Conservation (phyloP, 1,284 basidiomycete genomes). For the Malassezia caprae region DNA sequence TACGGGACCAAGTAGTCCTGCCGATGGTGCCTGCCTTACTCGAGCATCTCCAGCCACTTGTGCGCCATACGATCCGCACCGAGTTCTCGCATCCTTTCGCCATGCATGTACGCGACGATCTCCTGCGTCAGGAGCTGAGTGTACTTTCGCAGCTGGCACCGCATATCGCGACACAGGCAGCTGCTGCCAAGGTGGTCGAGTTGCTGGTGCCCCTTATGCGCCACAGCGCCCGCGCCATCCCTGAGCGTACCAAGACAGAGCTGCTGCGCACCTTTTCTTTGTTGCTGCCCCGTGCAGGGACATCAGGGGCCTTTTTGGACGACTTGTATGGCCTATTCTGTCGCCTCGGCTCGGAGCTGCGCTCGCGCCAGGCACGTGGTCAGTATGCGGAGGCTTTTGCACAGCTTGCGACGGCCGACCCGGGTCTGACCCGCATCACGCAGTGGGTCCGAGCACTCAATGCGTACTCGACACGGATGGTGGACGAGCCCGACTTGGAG, state of each 20-base stretch:
- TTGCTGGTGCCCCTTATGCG: slow-evolving; percentile 74
- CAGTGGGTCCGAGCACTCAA: slow-evolving; percentile 56
- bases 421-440: slow-evolving; percentile 22
- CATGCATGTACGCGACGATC: slow-evolving; percentile 56
- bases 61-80: slow-evolving; percentile 19
- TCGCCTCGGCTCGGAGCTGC: slow-evolving; percentile 33
- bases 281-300: slow-evolving; percentile 64
- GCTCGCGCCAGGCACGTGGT: slow-evolving; percentile 23
- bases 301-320: slow-evolving; percentile 50
- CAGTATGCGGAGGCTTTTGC: slow-evolving; percentile 30
- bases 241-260: slow-evolving; percentile 79
- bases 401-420: slow-evolving; percentile 32
- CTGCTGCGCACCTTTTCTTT: slow-evolving; percentile 66
- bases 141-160: slow-evolving; percentile 72
- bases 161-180: slow-evolving; percentile 63
- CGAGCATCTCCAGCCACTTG: slow-evolving; percentile 57
- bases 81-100: slow-evolving; percentile 56
- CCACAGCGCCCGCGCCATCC: slow-evolving; percentile 64
- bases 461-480: slow-evolving; percentile 66
- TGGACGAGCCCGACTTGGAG: slow-evolving; percentile 91
- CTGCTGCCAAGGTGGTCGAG: slow-evolving; percentile 58
- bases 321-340: slow-evolving; percentile 33
- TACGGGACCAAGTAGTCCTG: slow-evolving; percentile 53
- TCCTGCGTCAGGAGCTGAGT: slow-evolving; percentile 70
- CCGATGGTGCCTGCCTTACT: slow-evolving; percentile 71